These are phyloP conservation scores for Orbilia javanica DNA, from an alignment of 2,329 filamentous ascomycete species.

Conservation along the genomic window DNA sequence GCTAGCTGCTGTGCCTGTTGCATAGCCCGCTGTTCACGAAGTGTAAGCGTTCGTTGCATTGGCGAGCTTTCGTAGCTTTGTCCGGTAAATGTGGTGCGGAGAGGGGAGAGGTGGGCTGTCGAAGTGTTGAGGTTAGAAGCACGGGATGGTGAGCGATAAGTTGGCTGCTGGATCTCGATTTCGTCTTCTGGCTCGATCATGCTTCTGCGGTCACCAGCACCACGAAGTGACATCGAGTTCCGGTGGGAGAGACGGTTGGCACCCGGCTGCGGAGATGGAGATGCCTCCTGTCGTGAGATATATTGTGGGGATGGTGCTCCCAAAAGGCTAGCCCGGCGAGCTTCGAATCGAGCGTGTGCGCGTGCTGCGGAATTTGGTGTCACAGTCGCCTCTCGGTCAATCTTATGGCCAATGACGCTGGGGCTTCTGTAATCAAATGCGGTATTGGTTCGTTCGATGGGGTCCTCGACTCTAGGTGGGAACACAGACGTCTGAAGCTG, in stretches of 20 bases:
- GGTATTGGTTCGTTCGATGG: conserved; percentile 41
- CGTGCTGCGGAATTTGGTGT: conserved; percentile 49
- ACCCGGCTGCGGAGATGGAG: conserved; percentile 52
- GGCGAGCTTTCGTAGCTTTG: conserved; percentile 42
- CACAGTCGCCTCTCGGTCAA: conserved; percentile 53
- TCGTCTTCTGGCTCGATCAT: conserved; percentile 49
- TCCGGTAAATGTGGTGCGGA: conserved; percentile 34
- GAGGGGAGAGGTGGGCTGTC: conserved; percentile 28
- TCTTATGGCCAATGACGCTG: conserved; percentile 54
- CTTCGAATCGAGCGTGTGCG: conserved; percentile 52
- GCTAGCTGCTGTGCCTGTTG: conserved; percentile 3
- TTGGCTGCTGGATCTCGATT: conserved; percentile 43
- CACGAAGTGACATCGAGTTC: conserved; percentile 52
- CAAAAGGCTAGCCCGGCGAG: conserved; percentile 47
- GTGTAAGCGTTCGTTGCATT: conserved; percentile 45
- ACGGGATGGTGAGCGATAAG: conserved; percentile 46
- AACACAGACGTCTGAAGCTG: conserved; percentile 40
- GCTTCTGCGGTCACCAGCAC: conserved; percentile 28
- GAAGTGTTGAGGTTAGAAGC: conserved; percentile 34
- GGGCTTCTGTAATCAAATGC: conserved; percentile 54
- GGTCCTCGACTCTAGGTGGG: conserved; percentile 42
- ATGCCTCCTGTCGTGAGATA: conserved; percentile 49
- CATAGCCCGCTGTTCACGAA: conserved; percentile 42
- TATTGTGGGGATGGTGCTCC: conserved; percentile 45
- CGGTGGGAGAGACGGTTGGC: conserved; percentile 52